phyloP scores from a whole-genome alignment of 768 basidiomycete species.

The Leccinum disarticulatum region DNA sequence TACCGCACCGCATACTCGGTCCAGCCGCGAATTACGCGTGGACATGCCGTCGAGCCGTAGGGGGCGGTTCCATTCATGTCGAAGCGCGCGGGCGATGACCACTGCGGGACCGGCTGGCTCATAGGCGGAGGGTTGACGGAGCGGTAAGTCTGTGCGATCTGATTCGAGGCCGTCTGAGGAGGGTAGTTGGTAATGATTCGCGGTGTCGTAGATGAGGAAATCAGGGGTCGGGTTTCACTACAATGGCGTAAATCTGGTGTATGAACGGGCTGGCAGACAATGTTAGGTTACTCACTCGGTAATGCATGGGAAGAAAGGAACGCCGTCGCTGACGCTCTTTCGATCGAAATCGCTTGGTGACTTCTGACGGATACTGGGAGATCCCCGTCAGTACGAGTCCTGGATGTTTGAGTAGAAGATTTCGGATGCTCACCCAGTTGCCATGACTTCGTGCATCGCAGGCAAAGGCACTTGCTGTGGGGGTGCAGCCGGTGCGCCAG shows the following conservation, averaged over 20 bases:
- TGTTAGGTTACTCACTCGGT: constrained; percentile 27
- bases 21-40: constrained; percentile 56
- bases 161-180: constrained; percentile 7
- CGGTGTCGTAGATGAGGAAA: constrained; percentile 38
- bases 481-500: constrained; percentile 17
- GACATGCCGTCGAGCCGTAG: constrained; percentile 29
- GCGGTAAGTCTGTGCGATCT: constrained; percentile 22
- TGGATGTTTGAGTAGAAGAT: no score
- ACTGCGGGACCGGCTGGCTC: constrained; percentile 30
- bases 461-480: constrained; percentile 29
- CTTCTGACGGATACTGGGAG: constrained; percentile 17
- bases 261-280: background rate
- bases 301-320: constrained; percentile 9
- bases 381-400: background rate
- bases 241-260: background rate
- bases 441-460: constrained; percentile 36
- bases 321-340: constrained; percentile 15
- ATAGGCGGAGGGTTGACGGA: constrained; percentile 14
- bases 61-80: constrained; percentile 33
- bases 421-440: constrained; percentile 15
- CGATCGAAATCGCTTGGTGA: constrained; percentile 20
- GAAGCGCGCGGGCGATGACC: constrained; percentile 26
- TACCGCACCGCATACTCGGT: constrained; percentile 65
- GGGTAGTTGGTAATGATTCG: constrained; percentile 26
- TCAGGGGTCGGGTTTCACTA: constrained; percentile 57